Evolutionary conservation across 176 grass and related monocot genomes (phyloP), one percentile per base, ranked within the genome.

Genomic region (Eremochloa ophiuroides): DNA sequence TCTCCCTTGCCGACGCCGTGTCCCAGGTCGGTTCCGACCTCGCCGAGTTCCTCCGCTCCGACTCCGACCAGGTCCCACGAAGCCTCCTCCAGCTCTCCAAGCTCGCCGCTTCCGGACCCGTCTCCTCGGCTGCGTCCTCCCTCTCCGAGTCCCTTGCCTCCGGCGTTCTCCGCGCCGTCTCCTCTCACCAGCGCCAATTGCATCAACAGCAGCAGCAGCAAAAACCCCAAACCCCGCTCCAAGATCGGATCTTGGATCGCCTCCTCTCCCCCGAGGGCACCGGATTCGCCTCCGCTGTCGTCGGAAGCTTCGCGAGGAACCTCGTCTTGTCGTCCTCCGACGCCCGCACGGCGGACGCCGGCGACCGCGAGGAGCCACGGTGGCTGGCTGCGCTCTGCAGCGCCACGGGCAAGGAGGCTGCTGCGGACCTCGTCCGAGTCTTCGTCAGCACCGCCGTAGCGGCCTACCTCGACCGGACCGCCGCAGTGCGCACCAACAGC

Each of bases 61-160:
- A 94, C 63, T 94, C 92, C 62, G 88, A 92, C 22, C 83, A 89
- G 23, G 69, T 94, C 11, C 95, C 95, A 3, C 60, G 43, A 8
- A 94, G 88, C 60, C 77, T 98, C 47, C 80, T 64, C 87, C 92
- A 98, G 79, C 77, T 94, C n/a, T 94, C 92, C 56, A 98, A 94
- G 87, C 82, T 98, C 69, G 84, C 84, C 11, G 59, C 82, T 23
- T 91, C 89, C 79, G 67, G 70, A 1, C 79, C 74, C 25, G 34
- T 83, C 78, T 47, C 74, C 46, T 53, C 83, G 5, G 39, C 82
- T 10, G 77, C 90, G 5, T 75, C 75, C 37, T 61, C 75, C 18
- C 73, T 87, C 43, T 87, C 81, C 43, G 64, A 87, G 18, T 84
- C 81, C 41, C 37, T 85, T 8, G 71, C 77, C 7, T 63, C 80